Percentiles rank a stretch among this genome's conserved stretches.
These are phyloP conservation scores for Globisporangium cystogenes DNA, from an alignment of 352 stramenopile genomes.

Conservation along the genomic window DNA sequence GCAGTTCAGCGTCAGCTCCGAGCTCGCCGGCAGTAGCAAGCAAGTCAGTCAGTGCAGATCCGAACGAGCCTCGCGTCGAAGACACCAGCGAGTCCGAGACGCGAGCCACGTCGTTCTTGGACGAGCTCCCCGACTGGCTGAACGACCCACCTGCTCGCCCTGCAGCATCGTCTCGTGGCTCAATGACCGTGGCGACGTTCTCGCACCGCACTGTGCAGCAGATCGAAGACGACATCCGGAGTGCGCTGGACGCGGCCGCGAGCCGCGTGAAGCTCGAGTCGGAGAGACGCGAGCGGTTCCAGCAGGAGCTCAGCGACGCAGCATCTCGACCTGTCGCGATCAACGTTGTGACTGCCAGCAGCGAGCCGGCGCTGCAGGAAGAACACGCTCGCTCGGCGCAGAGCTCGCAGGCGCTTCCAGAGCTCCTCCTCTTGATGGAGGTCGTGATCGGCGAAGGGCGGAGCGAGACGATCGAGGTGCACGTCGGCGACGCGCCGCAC, in stretches of 20 bases:
- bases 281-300: slow-evolving; percentile 33
- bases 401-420: slow-evolving; percentile 5
- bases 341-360: neutral
- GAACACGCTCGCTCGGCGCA: neutral
- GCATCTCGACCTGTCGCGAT: slow-evolving; percentile 2
- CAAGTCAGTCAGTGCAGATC: neutral
- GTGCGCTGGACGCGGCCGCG: slow-evolving; percentile 44
- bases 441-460: slow-evolving; percentile 64
- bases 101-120: slow-evolving; percentile 1
- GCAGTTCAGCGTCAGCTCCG: neutral
- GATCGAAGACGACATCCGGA: slow-evolving; percentile 56
- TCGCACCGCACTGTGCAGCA: slow-evolving; percentile 28
- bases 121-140: slow-evolving; percentile 18
- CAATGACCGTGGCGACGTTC: neutral
- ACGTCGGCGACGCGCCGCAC: slow-evolving; percentile 42
- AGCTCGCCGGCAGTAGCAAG: neutral
- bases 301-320: slow-evolving; percentile 20
- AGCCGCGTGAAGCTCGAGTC: slow-evolving; percentile 30
- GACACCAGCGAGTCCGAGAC: neutral
- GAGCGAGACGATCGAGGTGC: slow-evolving; percentile 67
- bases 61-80: neutral
- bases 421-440: slow-evolving; percentile 73
- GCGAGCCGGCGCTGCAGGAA: neutral
- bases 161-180: neutral
- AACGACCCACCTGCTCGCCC: neutral